Evolutionary conservation across 192 early-diverging fungal species (phyloP).

Genomic region (Funneliformis mosseae): DNA sequence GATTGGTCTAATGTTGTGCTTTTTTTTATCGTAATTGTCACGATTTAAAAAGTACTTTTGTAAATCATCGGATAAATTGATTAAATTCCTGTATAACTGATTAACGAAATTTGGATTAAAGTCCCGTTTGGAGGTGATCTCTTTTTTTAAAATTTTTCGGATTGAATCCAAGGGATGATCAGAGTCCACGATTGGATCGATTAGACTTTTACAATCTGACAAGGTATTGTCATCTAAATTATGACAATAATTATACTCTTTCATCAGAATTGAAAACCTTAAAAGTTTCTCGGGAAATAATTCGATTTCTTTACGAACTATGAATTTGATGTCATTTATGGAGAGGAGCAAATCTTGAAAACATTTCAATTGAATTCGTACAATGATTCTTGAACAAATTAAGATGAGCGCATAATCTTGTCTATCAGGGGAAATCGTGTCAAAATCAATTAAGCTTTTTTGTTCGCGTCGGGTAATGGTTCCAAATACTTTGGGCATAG

Average conservation of each 20-base stretch:
- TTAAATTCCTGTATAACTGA: slow-evolving; percentile 10
- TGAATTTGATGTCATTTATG: neutral
- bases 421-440: neutral
- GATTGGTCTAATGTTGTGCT: neutral
- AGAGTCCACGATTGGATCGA: neutral
- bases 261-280: neutral
- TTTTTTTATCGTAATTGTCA: neutral
- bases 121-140: neutral
- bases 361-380: slow-evolving; percentile 17
- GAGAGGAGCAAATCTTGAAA: neutral
- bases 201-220: neutral
- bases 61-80: slow-evolving; percentile 25
- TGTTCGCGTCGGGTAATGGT: too few species aligned
- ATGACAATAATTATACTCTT: neutral
- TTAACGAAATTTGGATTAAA: neutral
- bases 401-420: neutral
- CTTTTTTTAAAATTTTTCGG: neutral
- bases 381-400: neutral
- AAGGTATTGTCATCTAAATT: neutral
- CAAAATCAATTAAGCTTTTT: slow-evolving; percentile 16
- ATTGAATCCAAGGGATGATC: neutral
- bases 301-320: slow-evolving; percentile 11
- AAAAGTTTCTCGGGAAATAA: neutral
- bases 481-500: too few species aligned
- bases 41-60: neutral